These are phyloP conservation scores for Wakefieldia striispora DNA, from an alignment of 768 basidiomycete species.

Conservation along the genomic window DNA sequence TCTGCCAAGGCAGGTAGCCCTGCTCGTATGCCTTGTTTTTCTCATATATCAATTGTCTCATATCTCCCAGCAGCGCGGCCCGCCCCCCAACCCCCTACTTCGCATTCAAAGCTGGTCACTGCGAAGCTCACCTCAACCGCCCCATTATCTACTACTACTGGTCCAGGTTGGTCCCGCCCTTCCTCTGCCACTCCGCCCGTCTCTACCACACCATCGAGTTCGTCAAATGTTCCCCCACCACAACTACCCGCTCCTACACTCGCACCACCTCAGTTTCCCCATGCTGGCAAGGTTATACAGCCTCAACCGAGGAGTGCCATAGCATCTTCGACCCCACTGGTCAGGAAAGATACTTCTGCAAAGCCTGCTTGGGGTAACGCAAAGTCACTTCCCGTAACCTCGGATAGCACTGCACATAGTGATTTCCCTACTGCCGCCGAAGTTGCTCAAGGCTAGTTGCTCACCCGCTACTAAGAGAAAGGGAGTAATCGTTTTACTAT, in stretches of 20 bases:
- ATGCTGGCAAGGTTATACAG: slow-evolving; percentile 65
- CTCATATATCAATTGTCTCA: slow-evolving; percentile 5
- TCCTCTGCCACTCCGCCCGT: slow-evolving; percentile 67
- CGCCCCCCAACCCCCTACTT: slow-evolving; percentile 46
- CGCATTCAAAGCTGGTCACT: slow-evolving; percentile 82
- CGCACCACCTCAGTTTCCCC: slow-evolving; percentile 51
- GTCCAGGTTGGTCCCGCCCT: slow-evolving; percentile 77
- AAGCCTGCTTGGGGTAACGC: slow-evolving; percentile 77
- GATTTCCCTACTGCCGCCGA: slow-evolving; percentile 99
- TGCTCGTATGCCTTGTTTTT: slow-evolving; percentile 44
- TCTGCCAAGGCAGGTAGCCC: slow-evolving; percentile 51
- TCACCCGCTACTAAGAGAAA: background rate
- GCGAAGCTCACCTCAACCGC: slow-evolving; percentile 77
- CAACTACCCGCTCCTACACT: slow-evolving; percentile 39
- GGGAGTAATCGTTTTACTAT: slow-evolving; percentile 14
- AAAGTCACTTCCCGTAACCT: slow-evolving; percentile 34
- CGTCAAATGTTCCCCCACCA: slow-evolving; percentile 45
- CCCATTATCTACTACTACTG: slow-evolving; percentile 53
- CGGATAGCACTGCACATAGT: slow-evolving; percentile 44
- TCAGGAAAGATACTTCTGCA: slow-evolving; percentile 30
- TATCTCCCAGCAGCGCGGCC: slow-evolving; percentile 52
- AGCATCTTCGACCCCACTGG: slow-evolving; percentile 29
- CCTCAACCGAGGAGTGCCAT: slow-evolving; percentile 50
- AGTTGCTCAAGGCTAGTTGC: slow-evolving; percentile 73
- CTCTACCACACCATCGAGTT: slow-evolving; percentile 47